Evolutionary conservation across 2,329 filamentous ascomycete species (phyloP).

Genomic region (Pseudogymnoascus sp.): DNA sequence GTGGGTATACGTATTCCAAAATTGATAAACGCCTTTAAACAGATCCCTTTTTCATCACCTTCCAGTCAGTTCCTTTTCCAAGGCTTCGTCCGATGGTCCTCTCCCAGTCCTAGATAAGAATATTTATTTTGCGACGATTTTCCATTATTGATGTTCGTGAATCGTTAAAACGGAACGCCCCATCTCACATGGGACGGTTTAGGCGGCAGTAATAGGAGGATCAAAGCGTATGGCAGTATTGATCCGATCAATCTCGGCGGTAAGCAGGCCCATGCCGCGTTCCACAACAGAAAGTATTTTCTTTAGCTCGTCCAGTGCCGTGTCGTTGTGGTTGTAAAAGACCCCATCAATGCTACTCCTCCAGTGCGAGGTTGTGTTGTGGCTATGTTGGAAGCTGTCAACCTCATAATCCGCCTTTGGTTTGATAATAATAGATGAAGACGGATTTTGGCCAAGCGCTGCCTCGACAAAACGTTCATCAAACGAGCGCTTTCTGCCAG

Average conservation of each 20-base stretch:
- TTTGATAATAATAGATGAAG: background rate
- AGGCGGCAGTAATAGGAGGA: background rate
- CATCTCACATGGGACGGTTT: background rate
- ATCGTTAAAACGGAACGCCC: background rate
- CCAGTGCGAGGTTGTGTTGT: slow-evolving; percentile 25
- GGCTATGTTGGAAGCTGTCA: slow-evolving; percentile 21
- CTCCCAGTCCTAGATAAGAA: background rate
- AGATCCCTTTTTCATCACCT: background rate
- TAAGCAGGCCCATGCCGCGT: slow-evolving; percentile 23
- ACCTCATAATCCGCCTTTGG: slow-evolving; percentile 20
- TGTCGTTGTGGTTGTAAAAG: slow-evolving; percentile 27
- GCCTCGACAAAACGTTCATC: slow-evolving; percentile 28
- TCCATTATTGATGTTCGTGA: background rate
- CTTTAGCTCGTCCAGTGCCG: slow-evolving; percentile 23
- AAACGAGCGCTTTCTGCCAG: slow-evolving; percentile 18
- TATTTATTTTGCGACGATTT: background rate
- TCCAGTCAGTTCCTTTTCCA: background rate
- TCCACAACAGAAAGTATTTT: slow-evolving; percentile 26
- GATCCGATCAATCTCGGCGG: slow-evolving; percentile 16
- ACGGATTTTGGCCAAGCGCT: slow-evolving; percentile 15
- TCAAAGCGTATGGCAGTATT: slow-evolving; percentile 6
- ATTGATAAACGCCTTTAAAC: background rate
- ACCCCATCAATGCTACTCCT: slow-evolving; percentile 26
- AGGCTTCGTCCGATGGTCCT: background rate
- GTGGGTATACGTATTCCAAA: background rate